Base-by-base conservation (phyloP, 2,329 filamentous ascomycete species). In the Hypoxylon sp. region DNA sequence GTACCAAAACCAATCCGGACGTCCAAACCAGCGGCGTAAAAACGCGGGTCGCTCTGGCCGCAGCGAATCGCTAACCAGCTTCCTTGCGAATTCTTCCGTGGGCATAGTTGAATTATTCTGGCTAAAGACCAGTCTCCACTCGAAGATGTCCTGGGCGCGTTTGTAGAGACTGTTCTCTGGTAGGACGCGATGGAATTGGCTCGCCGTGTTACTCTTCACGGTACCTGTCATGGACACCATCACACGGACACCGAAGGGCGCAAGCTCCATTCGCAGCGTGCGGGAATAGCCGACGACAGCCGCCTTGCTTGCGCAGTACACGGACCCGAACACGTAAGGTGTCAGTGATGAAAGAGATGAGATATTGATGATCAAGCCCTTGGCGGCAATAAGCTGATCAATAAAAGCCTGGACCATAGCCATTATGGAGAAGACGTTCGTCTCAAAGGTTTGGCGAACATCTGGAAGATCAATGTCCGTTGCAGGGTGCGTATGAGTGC, bases 351-450 rank as follows among this genome's bases (percentile, higher is more conserved):
- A 83, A 6, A 85, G 79, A 25, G 85, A 88, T 5, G 85, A 85
- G 64, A 88, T 83, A 77, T 88, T 88, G 78, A 88, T 76, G 74
- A 89, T 82, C 8, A 88, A 80, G 0, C 87, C 86, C 25, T 80
- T 80, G 0, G 85, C 80, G 14, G 81, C 76, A 55, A 88, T 85
- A 25, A 89, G 82, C 48, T 84, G 81, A 60, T 81, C 79, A 10
- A 81, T 77, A 72, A 88, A 88, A 31, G 82, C 80, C 72, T 86
- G 81, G 58, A 82, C 83, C 81, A 86, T 86, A 74, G 84, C 82
- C 85, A 89, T 88, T 71, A 85, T 82, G 46, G 84, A 84, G 67
- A 89, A 87, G 44, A 89, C 85, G 71, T 89, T 89, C 70, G 85
- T 84, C 76, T 88, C 86, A 59, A 86, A 88, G 1, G 85, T 86